These are phyloP conservation scores for Gilbertella persicaria DNA, from an alignment of 371 early-diverging fungal genomes.

Conservation along the genomic window DNA sequence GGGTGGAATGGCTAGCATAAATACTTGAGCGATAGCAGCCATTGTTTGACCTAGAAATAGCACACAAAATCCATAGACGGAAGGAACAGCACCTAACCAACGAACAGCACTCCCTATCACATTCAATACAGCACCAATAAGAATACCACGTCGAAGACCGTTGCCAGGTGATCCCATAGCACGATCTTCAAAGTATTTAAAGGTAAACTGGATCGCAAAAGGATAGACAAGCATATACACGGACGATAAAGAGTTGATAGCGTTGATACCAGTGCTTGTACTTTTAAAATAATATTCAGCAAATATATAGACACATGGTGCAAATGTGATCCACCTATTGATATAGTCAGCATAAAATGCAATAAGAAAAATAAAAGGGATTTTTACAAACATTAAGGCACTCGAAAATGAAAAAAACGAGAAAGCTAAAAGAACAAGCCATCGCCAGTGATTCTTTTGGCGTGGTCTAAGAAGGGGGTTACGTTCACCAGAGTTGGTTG, in stretches of 20 bases:
- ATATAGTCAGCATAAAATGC: not conserved
- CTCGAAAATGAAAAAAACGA: constrained; percentile 47
- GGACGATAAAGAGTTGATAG: constrained; percentile 48
- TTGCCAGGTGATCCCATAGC: constrained; percentile 20
- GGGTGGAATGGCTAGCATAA: constrained; percentile 55
- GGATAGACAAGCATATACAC: constrained; percentile 57
- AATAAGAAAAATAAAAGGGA: not conserved
- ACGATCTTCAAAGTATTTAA: constrained; percentile 46
- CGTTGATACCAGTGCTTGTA: constrained; percentile 30
- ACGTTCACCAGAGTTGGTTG: constrained; percentile 5
- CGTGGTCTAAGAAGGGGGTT: constrained; percentile 10
- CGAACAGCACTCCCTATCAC: constrained; percentile 39
- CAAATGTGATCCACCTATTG: constrained; percentile 57
- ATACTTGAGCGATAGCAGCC: constrained; percentile 54
- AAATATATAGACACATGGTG: constrained; percentile 55
- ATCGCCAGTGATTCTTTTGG: constrained; percentile 29
- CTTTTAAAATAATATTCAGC: constrained; percentile 44
- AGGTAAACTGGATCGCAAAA: constrained; percentile 44
- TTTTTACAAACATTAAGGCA: constrained; percentile 36
- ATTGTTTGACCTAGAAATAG: constrained; percentile 51
- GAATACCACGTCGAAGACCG: constrained; percentile 45
- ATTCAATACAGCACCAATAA: constrained; percentile 52
- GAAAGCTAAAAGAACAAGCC: constrained; percentile 45
- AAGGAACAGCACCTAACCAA: constrained; percentile 46
- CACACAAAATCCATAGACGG: constrained; percentile 29